Evolutionary conservation across 2,329 filamentous ascomycete species (phyloP).

Genomic region (Furcasterigmium furcatum): DNA sequence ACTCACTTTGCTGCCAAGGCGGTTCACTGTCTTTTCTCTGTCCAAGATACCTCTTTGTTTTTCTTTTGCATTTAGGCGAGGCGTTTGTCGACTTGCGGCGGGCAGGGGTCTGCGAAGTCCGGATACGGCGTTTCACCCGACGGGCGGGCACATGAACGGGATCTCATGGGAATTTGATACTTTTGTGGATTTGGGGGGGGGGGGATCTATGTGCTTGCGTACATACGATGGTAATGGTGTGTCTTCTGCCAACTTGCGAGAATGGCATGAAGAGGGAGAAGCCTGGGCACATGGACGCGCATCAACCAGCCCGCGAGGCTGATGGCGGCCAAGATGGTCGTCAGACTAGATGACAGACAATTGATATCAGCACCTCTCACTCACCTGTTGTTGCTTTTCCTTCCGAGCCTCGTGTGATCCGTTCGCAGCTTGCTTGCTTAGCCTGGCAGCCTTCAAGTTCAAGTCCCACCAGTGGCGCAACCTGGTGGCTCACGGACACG

Average conservation of each 20-base stretch:
- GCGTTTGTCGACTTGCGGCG: not conserved
- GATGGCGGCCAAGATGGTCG: too few relatives aligned
- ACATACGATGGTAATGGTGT: not conserved
- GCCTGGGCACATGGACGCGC: too few relatives aligned
- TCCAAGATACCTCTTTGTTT: not conserved
- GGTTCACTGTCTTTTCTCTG: conserved; percentile 13
- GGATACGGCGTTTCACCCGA: not conserved
- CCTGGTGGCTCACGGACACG: conserved; percentile 1
- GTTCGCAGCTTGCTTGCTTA: too few relatives aligned
- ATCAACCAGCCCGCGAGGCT: too few relatives aligned
- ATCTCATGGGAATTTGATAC: not conserved
- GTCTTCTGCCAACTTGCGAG: not conserved
- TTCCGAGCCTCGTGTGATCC: not conserved
- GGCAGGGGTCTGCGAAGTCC: not conserved
- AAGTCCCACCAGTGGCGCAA: too few relatives aligned
- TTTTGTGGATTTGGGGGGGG: not conserved
- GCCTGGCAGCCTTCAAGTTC: too few relatives aligned
- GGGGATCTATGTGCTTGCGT: not conserved
- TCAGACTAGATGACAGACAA: not conserved
- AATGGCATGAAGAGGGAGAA: too few relatives aligned
- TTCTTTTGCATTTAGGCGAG: conserved; percentile 1
- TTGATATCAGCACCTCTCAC: not conserved
- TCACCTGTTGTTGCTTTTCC: not conserved
- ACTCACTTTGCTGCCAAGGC: conserved; percentile 15
- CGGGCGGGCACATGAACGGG: not conserved